Percentiles rank a stretch among this genome's conserved stretches.
These are phyloP conservation scores for Vicia villosa DNA, from an alignment of 306 rosid species.

Conservation along the genomic window DNA sequence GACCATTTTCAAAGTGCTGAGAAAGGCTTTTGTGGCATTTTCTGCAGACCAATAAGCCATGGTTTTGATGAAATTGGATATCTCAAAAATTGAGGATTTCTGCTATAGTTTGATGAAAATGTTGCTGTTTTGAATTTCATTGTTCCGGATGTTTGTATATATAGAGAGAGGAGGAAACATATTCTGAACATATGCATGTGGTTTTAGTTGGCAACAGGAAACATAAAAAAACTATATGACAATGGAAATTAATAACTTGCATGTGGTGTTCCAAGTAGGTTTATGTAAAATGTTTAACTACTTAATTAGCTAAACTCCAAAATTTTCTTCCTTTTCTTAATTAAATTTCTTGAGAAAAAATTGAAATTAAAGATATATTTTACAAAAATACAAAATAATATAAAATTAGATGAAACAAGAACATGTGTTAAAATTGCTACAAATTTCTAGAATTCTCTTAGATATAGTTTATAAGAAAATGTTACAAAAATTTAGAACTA, in stretches of 20 bases:
- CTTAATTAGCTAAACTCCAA: background rate
- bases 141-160: background rate
- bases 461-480: too few species aligned
- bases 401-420: too few species aligned
- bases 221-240: background rate
- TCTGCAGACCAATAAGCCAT: constrained; percentile 96
- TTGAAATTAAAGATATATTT: background rate
- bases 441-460: too few species aligned
- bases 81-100: background rate
- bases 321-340: background rate
- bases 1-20: constrained; percentile 79
- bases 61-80: constrained; percentile 6
- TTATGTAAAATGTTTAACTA: background rate
- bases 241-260: constrained; percentile 14
- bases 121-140: constrained; percentile 16
- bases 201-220: constrained; percentile 20
- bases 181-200: constrained; percentile 27
- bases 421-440: too few species aligned
- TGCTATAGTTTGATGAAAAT: constrained; percentile 36
- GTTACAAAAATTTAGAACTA: too few species aligned
- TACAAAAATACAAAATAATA: too few species aligned
- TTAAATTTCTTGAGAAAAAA: background rate
- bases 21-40: constrained; percentile 95
- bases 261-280: background rate
- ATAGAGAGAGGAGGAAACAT: constrained; percentile 28